Evolutionary conservation across 495 filamentous ascomycete species (phyloP).

Genomic region (Hypoxylon crocopeplum): DNA sequence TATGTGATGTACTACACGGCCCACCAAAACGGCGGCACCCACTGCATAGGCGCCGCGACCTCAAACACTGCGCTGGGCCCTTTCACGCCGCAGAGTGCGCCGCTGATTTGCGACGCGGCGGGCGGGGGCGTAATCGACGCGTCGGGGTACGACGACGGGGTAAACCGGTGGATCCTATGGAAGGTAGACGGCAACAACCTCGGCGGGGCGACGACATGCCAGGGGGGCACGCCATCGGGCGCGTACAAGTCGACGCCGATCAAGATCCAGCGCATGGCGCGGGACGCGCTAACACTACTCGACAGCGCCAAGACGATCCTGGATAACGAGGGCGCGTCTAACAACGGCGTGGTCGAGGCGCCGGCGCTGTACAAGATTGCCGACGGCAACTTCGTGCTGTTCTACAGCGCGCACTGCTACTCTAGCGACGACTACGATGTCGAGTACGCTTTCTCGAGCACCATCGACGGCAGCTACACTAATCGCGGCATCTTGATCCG

Average conservation of each 20-base stretch:
- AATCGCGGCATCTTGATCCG: slow-evolving; percentile 46
- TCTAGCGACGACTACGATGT: slow-evolving; percentile 59
- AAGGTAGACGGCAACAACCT: slow-evolving; percentile 66
- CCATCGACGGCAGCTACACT: slow-evolving; percentile 56
- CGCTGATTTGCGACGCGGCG: slow-evolving; percentile 56
- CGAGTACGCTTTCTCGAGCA: slow-evolving; percentile 58
- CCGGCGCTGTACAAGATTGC: slow-evolving; percentile 57
- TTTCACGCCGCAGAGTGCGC: slow-evolving; percentile 49
- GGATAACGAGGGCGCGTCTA: slow-evolving; percentile 55
- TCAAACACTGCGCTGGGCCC: slow-evolving; percentile 53
- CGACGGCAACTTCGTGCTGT: slow-evolving; percentile 62
- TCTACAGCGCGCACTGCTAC: slow-evolving; percentile 67
- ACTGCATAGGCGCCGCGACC: slow-evolving; percentile 61
- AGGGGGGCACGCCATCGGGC: slow-evolving; percentile 33
- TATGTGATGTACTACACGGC: slow-evolving; percentile 68
- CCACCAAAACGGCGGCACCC: slow-evolving; percentile 44
- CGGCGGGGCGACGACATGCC: slow-evolving; percentile 41
- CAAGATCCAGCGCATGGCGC: slow-evolving; percentile 59
- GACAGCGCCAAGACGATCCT: slow-evolving; percentile 59
- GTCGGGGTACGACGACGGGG: slow-evolving; percentile 60
- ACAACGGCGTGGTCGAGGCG: slow-evolving; percentile 67
- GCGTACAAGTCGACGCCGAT: slow-evolving; percentile 57
- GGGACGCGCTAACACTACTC: slow-evolving; percentile 57
- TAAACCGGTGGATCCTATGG: slow-evolving; percentile 62
- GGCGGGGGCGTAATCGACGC: slow-evolving; percentile 64